phyloP scores from a whole-genome alignment of 164 flowering plant genomes.

The Protea cynaroides region DNA sequence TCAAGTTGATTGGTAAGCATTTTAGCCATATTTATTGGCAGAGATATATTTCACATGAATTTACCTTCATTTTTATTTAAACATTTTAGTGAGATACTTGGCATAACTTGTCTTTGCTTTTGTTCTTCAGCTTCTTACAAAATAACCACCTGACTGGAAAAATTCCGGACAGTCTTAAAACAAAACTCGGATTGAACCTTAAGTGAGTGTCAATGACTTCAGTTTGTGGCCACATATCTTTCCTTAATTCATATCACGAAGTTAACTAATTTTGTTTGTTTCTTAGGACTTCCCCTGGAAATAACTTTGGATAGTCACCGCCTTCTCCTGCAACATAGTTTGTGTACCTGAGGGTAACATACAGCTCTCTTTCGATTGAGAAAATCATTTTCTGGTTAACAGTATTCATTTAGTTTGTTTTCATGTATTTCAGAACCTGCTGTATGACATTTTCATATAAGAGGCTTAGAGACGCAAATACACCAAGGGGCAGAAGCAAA shows the following conservation, averaged over 20 bases:
- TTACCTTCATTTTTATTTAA: too few species aligned
- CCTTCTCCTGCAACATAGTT: constrained; percentile 23
- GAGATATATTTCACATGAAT: too few species aligned
- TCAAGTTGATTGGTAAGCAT: too few species aligned
- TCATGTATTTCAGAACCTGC: not conserved
- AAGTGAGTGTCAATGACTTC: constrained; percentile 35
- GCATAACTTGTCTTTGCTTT: not conserved
- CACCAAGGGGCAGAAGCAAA: not conserved
- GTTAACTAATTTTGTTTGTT: constrained; percentile 14
- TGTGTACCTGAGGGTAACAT: constrained; percentile 6
- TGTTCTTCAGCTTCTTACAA: constrained; percentile 59
- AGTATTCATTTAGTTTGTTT: not conserved
- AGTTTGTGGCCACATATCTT: not conserved
- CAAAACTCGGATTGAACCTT: constrained; percentile 52
- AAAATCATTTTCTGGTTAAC: not conserved
- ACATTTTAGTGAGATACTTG: too few species aligned
- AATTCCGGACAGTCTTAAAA: constrained; percentile 53
- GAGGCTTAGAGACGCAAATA: not conserved
- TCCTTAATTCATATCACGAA: not conserved
- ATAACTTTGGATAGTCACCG: constrained; percentile 37
- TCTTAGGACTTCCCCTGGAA: constrained; percentile 64
- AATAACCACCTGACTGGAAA: constrained; percentile 76
- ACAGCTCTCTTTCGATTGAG: not conserved
- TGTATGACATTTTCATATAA: not conserved
- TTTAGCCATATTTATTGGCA: too few species aligned